Percentiles rank a stretch among this genome's conserved stretches.
These are phyloP conservation scores for Lepidium didymum DNA, from an alignment of 345 rosid genomes.

Conservation along the genomic window DNA sequence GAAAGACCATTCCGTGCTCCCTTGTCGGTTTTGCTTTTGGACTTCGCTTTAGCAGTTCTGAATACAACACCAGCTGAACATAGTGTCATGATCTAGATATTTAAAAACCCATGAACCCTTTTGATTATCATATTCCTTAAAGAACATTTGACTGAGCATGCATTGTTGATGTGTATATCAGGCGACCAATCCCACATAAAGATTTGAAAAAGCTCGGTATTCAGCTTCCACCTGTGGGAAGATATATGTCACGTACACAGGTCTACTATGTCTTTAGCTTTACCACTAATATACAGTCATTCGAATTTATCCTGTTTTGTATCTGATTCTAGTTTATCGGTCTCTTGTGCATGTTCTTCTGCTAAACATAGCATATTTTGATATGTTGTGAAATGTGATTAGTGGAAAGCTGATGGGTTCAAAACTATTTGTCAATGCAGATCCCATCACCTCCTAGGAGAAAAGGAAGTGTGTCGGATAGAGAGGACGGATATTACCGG, in stretches of 20 bases:
- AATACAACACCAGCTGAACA: neutral
- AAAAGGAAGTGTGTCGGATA: conserved; percentile 34
- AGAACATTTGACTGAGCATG: neutral
- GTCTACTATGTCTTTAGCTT: conserved; percentile 23
- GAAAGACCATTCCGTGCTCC: conserved; percentile 98
- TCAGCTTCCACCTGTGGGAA: conserved; percentile 91
- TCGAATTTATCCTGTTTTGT: neutral
- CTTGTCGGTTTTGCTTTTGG: conserved; percentile 38
- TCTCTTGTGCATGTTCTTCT: neutral
- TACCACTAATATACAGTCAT: neutral
- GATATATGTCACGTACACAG: conserved; percentile 72
- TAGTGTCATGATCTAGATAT: neutral
- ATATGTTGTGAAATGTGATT: neutral
- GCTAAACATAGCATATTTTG: neutral
- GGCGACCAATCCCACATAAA: conserved; percentile 75
- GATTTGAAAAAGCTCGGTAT: conserved; percentile 83
- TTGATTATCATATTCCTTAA: neutral
- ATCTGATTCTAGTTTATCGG: neutral
- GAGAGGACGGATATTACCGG: conserved; percentile 29
- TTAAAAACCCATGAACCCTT: neutral
- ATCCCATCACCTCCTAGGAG: conserved; percentile 87
- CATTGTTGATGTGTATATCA: conserved; percentile 20
- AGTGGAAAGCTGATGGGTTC: neutral
- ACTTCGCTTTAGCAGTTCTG: neutral
- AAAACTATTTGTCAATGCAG: conserved; percentile 30